These are phyloP conservation scores for Colletotrichum agaves DNA, from an alignment of 2,329 filamentous ascomycete genomes.

Conservation along the genomic window DNA sequence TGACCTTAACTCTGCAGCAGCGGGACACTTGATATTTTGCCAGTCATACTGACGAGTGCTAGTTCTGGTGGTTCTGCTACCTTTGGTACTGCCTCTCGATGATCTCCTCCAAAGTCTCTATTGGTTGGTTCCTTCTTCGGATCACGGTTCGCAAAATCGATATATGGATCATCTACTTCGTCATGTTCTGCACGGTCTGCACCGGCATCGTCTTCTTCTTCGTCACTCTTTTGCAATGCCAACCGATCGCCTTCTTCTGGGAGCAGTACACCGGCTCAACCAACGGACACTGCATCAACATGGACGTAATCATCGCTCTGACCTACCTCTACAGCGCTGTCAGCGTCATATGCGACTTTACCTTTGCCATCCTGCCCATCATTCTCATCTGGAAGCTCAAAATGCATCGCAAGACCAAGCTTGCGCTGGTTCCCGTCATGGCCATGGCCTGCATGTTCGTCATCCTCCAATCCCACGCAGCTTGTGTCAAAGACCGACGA, in stretches of 20 bases:
- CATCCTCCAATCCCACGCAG: slow-evolving; percentile 44
- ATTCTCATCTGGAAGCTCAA: slow-evolving; percentile 66
- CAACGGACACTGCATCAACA: slow-evolving; percentile 43
- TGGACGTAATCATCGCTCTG: slow-evolving; percentile 59
- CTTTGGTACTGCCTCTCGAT: slow-evolving; percentile 51
- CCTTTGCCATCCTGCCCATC: slow-evolving; percentile 63
- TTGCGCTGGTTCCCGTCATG: slow-evolving; percentile 63
- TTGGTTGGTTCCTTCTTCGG: slow-evolving; percentile 43
- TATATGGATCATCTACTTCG: slow-evolving; percentile 44
- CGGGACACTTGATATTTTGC: not conserved
- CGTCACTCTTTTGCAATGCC: slow-evolving; percentile 46
- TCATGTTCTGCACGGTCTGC: slow-evolving; percentile 43
- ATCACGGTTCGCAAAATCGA: slow-evolving; percentile 40
- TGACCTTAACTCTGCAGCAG: not conserved
- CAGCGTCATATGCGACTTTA: slow-evolving; percentile 62
- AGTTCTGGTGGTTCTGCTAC: slow-evolving; percentile 54
- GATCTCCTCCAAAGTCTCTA: slow-evolving; percentile 48
- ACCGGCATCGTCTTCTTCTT: slow-evolving; percentile 47
- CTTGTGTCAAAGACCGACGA: not conserved
- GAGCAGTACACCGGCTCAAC: slow-evolving; percentile 34
- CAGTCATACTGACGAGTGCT: not conserved
- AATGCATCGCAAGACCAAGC: slow-evolving; percentile 63
- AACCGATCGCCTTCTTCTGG: slow-evolving; percentile 45
- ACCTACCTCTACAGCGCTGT: slow-evolving; percentile 63
- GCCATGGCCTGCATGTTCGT: slow-evolving; percentile 65